Conservation (phyloP, 75 land plant species). For the Adiantum capillusveneris region DNA sequence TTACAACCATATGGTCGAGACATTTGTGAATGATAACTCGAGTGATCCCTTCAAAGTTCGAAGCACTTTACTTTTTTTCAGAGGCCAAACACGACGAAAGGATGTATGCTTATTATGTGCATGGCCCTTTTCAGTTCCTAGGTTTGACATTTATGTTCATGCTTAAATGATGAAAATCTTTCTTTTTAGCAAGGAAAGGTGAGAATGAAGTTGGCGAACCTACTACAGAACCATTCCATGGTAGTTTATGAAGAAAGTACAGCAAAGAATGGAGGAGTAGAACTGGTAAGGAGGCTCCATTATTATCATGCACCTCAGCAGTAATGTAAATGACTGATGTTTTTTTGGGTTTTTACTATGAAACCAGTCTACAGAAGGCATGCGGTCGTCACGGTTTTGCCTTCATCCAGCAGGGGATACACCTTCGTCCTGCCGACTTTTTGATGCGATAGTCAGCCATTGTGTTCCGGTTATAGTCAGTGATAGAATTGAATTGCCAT, state of each 20-base stretch:
- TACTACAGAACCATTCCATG: slow-evolving; percentile 43
- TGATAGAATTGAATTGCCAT: slow-evolving; percentile 90
- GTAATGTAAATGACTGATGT: neutral
- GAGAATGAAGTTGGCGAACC: slow-evolving; percentile 49
- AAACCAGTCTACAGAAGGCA: slow-evolving; percentile 68
- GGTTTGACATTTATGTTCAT: too few relatives aligned
- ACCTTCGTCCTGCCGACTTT: slow-evolving; percentile 88
- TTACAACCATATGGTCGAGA: slow-evolving; percentile 72
- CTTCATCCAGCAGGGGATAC: slow-evolving; percentile 94
- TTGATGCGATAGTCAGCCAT: slow-evolving; percentile 97
- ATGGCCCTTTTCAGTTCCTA: too few relatives aligned
- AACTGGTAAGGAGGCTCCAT: slow-evolving; percentile 27
- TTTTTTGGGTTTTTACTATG: neutral
- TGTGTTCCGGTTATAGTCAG: slow-evolving; percentile 98
- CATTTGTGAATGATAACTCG: slow-evolving; percentile 55
- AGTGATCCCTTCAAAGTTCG: slow-evolving; percentile 66
- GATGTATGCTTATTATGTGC: slow-evolving; percentile 53
- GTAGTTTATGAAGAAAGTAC: slow-evolving; percentile 54
- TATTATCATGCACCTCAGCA: neutral
- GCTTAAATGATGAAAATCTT: too few relatives aligned
- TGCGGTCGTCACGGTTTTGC: slow-evolving; percentile 90
- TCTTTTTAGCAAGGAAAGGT: slow-evolving; percentile 72
- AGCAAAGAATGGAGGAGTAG: slow-evolving; percentile 51
- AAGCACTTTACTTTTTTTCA: slow-evolving; percentile 70
- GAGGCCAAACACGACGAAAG: slow-evolving; percentile 74